Evolutionary conservation across 345 rosid genomes (phyloP).

Genomic region (Sapria himalayana): DNA sequence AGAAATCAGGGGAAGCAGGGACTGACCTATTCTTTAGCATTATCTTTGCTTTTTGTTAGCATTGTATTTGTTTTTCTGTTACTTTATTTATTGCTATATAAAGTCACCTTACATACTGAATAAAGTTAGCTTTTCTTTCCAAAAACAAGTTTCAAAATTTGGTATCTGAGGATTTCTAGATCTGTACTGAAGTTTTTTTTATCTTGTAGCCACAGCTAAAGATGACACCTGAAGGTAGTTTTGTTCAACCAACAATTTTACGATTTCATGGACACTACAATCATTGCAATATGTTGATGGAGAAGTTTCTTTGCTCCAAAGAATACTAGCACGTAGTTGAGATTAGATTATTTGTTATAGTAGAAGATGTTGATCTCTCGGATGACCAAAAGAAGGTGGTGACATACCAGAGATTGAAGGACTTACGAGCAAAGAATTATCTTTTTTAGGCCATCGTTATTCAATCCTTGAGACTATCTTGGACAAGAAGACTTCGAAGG

Average conservation of each 20-base stretch:
- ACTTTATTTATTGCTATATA: neutral
- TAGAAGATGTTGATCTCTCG: neutral
- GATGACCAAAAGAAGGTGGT: neutral
- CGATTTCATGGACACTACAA: neutral
- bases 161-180: too few relatives aligned
- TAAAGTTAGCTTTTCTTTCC: neutral
- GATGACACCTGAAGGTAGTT: neutral
- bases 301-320: neutral
- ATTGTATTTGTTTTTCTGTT: neutral
- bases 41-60: neutral
- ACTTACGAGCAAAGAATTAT: neutral
- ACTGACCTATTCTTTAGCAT: neutral
- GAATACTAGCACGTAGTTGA: neutral
- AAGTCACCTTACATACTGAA: neutral
- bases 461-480: neutral
- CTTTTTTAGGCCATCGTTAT: too few relatives aligned
- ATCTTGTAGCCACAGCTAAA: neutral
- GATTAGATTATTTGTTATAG: neutral
- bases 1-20: neutral
- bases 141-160: too few relatives aligned
- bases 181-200: neutral
- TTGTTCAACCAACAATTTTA: neutral
- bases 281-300: conserved; percentile 1
- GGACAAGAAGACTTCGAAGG: neutral
- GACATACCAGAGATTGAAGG: neutral